phyloP scores from a whole-genome alignment of 2,329 filamentous ascomycete species.

The Gnomoniopsis sp. region DNA sequence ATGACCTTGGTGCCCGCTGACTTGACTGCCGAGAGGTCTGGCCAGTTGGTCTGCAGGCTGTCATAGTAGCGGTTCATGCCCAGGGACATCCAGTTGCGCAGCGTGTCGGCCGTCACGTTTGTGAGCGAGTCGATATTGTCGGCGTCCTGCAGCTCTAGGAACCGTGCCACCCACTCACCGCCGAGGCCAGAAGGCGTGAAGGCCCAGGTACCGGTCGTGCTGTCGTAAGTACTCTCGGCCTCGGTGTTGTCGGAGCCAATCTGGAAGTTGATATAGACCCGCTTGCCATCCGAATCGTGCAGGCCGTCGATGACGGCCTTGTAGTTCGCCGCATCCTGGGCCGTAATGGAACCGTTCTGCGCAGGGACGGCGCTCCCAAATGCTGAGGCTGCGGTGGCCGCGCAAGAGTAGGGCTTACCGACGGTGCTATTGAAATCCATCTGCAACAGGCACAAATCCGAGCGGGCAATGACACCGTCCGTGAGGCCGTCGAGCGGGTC shows the following conservation, averaged over 20 bases:
- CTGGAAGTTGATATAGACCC: conserved; percentile 33
- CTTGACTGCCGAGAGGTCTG: conserved; percentile 27
- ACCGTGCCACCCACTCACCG: conserved; percentile 26
- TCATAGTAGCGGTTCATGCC: background rate
- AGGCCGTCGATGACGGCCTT: conserved; percentile 31
- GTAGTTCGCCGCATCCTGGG: conserved; percentile 30
- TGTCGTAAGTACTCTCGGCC: conserved; percentile 28
- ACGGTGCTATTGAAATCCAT: conserved; percentile 24
- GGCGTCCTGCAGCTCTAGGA: conserved; percentile 26
- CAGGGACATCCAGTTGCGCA: conserved; percentile 24
- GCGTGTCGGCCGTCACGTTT: conserved; percentile 26
- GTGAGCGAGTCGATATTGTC: conserved; percentile 24
- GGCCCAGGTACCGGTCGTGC: conserved; percentile 21
- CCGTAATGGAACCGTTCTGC: conserved; percentile 32
- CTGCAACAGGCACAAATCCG: conserved; percentile 32
- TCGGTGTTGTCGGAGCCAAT: conserved; percentile 29
- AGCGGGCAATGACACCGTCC: conserved; percentile 40
- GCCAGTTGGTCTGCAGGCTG: conserved; percentile 22
- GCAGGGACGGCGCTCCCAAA: conserved; percentile 22
- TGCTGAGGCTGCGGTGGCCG: conserved; percentile 27
- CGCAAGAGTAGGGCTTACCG: conserved; percentile 33
- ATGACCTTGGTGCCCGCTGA: conserved; percentile 27
- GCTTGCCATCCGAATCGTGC: conserved; percentile 29
- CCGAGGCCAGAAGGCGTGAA: background rate
- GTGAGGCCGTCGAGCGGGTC: conserved; percentile 39